Conservation (phyloP, 169 alveolate species). For the Amoebophrya sp. region DNA sequence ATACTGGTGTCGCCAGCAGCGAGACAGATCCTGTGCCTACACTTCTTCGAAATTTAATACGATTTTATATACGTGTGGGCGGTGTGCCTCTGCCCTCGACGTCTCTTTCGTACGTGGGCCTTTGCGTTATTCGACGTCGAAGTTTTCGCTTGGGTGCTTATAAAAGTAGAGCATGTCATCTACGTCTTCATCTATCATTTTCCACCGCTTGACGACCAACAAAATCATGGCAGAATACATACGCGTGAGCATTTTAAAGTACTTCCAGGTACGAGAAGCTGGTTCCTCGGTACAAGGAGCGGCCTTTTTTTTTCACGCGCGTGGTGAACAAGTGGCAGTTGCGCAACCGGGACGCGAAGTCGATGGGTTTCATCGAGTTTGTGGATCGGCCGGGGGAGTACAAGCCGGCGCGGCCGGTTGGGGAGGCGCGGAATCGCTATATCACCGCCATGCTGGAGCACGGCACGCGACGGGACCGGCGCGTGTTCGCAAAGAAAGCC, state of each 20-base stretch:
- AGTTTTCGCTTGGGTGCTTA: no score
- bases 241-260: not conserved
- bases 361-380: conserved; percentile 66
- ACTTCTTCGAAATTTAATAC: not conserved
- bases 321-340: conserved; percentile 58
- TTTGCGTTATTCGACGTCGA: no score
- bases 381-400: conserved; percentile 65
- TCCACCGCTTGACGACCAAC: no score
- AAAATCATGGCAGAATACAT: no score
- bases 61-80: no score
- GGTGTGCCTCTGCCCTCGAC: not conserved
- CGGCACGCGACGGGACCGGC: not conserved
- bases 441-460: not conserved
- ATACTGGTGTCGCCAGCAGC: conserved; percentile 62
- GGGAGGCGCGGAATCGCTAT: conserved; percentile 25
- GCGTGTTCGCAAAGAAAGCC: not conserved
- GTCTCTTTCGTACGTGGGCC: not conserved
- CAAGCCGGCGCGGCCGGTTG: conserved; percentile 71
- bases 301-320: conserved; percentile 59
- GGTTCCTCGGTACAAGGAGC: conserved; percentile 53
- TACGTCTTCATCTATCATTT: no score
- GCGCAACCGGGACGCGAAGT: conserved; percentile 57
- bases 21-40: conserved; percentile 37
- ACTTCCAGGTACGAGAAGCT: conserved; percentile 42
- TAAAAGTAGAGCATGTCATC: no score